Base-by-base conservation (phyloP, 2,329 filamentous ascomycete genomes). In the Talaromyces sp. region DNA sequence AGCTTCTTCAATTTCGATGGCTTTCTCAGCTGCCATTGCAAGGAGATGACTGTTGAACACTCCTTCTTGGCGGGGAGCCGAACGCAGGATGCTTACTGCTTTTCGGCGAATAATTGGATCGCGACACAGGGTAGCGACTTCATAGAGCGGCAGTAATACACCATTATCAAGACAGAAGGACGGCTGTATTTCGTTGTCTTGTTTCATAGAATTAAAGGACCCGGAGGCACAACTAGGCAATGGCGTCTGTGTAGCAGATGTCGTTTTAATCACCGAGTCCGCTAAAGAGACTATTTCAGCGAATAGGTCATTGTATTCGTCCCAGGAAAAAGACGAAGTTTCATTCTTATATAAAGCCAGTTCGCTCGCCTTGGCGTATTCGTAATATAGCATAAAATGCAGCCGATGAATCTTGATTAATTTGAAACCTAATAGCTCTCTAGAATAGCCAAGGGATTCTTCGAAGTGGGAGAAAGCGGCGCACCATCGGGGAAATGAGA, bases 201-300 rank as follows among this genome's bases (percentile, higher is more conserved):
- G 23, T 23, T 23, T 23, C 23, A 23, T 23, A 23, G 23, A 23
- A 23, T 23, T 2, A 23, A 23, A 23, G 23, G 23, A 23, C 23
- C 23, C 16, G 51, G 42, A 10, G 53, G 59, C 7, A 52, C 36
- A 1, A 42, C 8, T 14, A 14, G 53, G 40, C 53, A 61, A 14
- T 33, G 10, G 40, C 2, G 30, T 18, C 30, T 56, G 42, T 1
- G 28, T 51, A 16, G n/a, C 53, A 4, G 52, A 44, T n/a, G 31
- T 31, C 9, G 23, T 27, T 1, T 42, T 31, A 42, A 61, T 61
- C 59, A 61, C 51, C 0, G 66, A 68, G 44, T 65, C 66, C 42
- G 67, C 69, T 2, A 72, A 61, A 5, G 65, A 57, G 40, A 61
- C 31, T 12, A 61, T 16, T 27, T 56, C 59, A 9, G 36, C n/a